Base-by-base conservation (phyloP, 1,284 basidiomycete genomes). In the Coniferiporia sulphurascens region DNA sequence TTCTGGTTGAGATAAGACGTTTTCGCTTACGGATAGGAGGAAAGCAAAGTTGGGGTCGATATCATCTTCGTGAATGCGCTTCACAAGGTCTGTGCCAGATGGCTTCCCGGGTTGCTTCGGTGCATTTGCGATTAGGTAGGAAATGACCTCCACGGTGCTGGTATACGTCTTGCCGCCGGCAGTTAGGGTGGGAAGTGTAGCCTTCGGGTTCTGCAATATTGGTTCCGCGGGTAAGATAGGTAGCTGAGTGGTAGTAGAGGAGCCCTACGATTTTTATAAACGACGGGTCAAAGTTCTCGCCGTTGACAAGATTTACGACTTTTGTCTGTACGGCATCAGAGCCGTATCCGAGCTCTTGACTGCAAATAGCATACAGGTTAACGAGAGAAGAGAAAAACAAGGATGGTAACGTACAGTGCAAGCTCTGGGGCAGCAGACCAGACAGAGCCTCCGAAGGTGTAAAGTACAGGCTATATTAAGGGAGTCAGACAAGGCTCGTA, bases 201-300 rank as follows among this genome's bases (percentile, higher is more conserved):
- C 84, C 41, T 75, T 68, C 3, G 78, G 76, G 69, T 84, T 85
- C 80, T 82, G 59, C 34, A 56, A 21, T 55, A 45, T 44, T 10
- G 15, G 15, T 41, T 12, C 9, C 27, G 9, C 38, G 38, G 15
- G 38, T 41, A 3, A 41, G 8, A 12, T 32, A 35, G 1, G 38
- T 13, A 3, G 27, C 27, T 27, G 27, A 27, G 27, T 5, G 27
- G 27, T 27, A 27, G 27, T 27, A 27, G 27, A 43, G 43, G 7
- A 55, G 15, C 69, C 73, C 55, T 58, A 81, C 78, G 63, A 84
- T 70, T 64, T 78, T 76, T 59, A 86, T 65, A 70, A 81, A 86
- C 7, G 75, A 71, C 9, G 85, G 84, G 41, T 73, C 71, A 65
- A 88, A 87, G 72, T 89, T 89, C 63, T 78, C 80, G 41, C 84